Conservation (phyloP, 768 basidiomycete genomes). For the Pisolithus sp. region DNA sequence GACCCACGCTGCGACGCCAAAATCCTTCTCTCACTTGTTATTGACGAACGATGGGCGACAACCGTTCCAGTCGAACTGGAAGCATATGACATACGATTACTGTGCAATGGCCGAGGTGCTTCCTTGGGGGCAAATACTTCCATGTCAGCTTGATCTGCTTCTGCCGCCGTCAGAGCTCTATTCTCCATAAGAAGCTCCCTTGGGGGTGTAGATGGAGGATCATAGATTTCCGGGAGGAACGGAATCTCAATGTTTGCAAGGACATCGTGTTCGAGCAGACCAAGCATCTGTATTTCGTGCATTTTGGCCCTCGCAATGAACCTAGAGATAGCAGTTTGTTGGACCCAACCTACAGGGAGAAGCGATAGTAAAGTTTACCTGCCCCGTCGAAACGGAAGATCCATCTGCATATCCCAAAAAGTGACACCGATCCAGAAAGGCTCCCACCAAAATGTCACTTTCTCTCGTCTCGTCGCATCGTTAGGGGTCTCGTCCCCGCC, state of each 20-base stretch:
- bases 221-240: slow-evolving; percentile 47
- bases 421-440: slow-evolving; percentile 80
- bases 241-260: slow-evolving; percentile 87
- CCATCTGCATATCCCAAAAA: slow-evolving; percentile 86
- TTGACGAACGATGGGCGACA: slow-evolving; percentile 30
- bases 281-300: slow-evolving; percentile 95
- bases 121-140: slow-evolving; percentile 55
- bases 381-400: slow-evolving; percentile 73
- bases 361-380: slow-evolving; percentile 38
- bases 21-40: slow-evolving; percentile 34
- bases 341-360: background rate
- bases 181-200: slow-evolving; percentile 31
- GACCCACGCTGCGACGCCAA: slow-evolving; percentile 44
- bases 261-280: slow-evolving; percentile 85
- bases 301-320: slow-evolving; percentile 94
- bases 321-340: slow-evolving; percentile 34
- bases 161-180: slow-evolving; percentile 37
- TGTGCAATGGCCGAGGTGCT: slow-evolving; percentile 27
- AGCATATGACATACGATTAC: slow-evolving; percentile 33
- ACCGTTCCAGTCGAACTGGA: slow-evolving; percentile 36
- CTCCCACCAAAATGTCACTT: slow-evolving; percentile 80
- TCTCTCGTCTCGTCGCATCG: slow-evolving; percentile 31
- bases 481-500: slow-evolving; percentile 50
- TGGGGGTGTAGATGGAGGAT: slow-evolving; percentile 26
- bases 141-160: slow-evolving; percentile 70